Conservation (phyloP, 176 grass and related monocot species). For the Phoenix roebelenii region DNA sequence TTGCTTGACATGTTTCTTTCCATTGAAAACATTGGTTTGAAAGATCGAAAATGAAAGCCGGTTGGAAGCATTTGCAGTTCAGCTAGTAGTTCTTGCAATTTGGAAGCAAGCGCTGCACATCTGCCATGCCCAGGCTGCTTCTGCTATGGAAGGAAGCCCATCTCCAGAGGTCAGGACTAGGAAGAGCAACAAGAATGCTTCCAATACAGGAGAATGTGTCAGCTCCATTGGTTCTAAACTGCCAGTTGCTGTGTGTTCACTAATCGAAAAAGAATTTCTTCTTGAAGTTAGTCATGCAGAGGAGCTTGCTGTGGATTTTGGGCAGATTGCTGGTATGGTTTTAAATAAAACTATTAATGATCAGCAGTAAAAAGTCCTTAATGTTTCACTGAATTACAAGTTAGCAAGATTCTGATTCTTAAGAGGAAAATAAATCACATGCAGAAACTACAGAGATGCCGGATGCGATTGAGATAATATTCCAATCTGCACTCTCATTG, state of each 20-base stretch:
- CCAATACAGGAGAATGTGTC: constrained; percentile 7
- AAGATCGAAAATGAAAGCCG: constrained; percentile 51
- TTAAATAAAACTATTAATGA: neutral
- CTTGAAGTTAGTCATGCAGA: constrained; percentile 65
- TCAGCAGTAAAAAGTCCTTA: too few species aligned
- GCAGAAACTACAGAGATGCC: constrained; percentile 85
- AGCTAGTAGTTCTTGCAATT: constrained; percentile 83
- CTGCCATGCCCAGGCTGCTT: constrained; percentile 45
- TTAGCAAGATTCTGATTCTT: too few species aligned
- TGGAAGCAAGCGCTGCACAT: constrained; percentile 95
- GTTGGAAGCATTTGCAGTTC: constrained; percentile 72
- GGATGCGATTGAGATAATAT: constrained; percentile 93
- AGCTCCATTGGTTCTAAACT: constrained; percentile 35
- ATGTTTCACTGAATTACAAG: too few species aligned
- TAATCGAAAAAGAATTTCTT: constrained; percentile 80
- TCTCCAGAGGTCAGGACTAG: constrained; percentile 30
- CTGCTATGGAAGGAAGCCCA: constrained; percentile 42
- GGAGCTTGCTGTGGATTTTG: constrained; percentile 57
- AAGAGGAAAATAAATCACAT: neutral
- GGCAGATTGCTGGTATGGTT: constrained; percentile 55
- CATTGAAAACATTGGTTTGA: neutral
- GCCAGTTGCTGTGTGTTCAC: constrained; percentile 32
- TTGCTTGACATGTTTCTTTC: too few species aligned
- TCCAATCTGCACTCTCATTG: constrained; percentile 64
- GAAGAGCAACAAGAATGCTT: constrained; percentile 22